Percentiles rank a stretch among this genome's conserved stretches.
phyloP scores from a whole-genome alignment of 1,139 yeast genomes.

The Candida sp. region DNA sequence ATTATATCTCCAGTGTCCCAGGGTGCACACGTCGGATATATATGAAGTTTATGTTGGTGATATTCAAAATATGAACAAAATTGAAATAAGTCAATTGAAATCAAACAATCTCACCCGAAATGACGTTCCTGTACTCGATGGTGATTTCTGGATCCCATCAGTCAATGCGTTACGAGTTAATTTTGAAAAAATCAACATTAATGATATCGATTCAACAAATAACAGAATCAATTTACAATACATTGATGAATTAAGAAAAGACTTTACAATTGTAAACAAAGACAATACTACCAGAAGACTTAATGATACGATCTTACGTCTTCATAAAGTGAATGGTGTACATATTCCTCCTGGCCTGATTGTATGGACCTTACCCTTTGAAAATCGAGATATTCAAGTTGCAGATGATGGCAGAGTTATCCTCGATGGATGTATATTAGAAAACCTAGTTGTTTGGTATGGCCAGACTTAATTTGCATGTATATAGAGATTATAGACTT shows the following conservation, averaged over 20 bases:
- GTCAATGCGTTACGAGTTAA: conserved; percentile 31
- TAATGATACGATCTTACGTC: conserved; percentile 18
- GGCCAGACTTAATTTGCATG: conserved; percentile 3
- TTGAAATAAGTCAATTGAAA: conserved; percentile 20
- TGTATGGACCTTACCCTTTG: conserved; percentile 31
- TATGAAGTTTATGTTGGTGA: conserved; percentile 34
- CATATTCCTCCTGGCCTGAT: conserved; percentile 16
- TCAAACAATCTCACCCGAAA: conserved; percentile 12
- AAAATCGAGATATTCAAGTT: conserved; percentile 13
- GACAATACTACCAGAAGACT: conserved; percentile 1
- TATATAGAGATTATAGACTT: background rate
- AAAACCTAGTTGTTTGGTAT: conserved; percentile 30
- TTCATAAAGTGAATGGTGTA: conserved; percentile 35
- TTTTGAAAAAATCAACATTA: conserved; percentile 33
- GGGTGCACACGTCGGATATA: conserved; percentile 21
- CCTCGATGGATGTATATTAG: conserved; percentile 32
- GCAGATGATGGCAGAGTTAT: conserved; percentile 25
- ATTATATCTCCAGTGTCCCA: conserved; percentile 20
- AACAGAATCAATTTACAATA: conserved; percentile 20
- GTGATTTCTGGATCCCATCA: conserved; percentile 34
- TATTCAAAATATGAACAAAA: conserved; percentile 17
- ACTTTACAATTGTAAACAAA: conserved; percentile 6
- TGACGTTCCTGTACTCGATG: conserved; percentile 9
- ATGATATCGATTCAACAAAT: conserved; percentile 28
- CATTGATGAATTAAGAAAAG: conserved; percentile 14